Conservation (phyloP, 257 asterid genomes). For the Echites panduratus region DNA sequence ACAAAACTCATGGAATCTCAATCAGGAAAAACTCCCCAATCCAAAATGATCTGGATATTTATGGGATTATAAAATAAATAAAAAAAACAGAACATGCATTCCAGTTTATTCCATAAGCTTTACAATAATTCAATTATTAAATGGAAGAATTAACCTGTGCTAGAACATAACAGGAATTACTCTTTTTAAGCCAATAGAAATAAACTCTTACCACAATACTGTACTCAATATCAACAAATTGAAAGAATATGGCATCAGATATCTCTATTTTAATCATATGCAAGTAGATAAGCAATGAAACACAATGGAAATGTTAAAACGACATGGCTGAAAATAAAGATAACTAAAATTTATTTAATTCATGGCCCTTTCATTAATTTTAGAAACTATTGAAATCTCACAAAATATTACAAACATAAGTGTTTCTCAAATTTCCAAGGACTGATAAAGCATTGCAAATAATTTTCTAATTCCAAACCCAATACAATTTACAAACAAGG, state of each 20-base stretch:
- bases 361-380: background rate
- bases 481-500: background rate
- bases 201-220: background rate
- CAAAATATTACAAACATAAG: background rate
- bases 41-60: background rate
- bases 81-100: background rate
- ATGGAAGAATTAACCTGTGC: background rate
- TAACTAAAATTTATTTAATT: background rate
- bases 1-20: background rate
- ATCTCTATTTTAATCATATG: background rate
- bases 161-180: background rate
- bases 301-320: background rate
- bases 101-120: background rate
- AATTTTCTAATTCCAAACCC: background rate
- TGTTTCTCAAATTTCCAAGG: background rate
- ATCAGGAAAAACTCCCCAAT: background rate
- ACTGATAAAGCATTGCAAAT: background rate
- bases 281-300: background rate
- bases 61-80: background rate
- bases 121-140: background rate
- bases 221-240: background rate
- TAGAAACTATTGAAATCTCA: background rate
- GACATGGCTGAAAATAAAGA: background rate
- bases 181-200: background rate
- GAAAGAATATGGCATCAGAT: background rate